A percentile compares a stretch with the other conserved stretches of the same genome.
phyloP scores from a whole-genome alignment of 768 basidiomycete species.

The Xerocomus spinulosus region DNA sequence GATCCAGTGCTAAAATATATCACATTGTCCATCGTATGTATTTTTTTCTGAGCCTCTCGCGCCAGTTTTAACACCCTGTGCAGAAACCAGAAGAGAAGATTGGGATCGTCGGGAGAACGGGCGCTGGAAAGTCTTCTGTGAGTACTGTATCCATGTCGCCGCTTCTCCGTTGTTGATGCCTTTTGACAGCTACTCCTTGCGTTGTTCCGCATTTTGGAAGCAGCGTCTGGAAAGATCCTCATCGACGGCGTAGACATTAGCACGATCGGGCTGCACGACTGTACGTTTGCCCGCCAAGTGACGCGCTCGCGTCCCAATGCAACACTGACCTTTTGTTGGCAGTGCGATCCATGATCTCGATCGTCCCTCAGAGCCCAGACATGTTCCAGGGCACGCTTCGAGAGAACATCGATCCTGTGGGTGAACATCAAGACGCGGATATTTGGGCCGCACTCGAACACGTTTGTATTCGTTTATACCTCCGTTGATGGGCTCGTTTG shows the following conservation, averaged over 20 bases:
- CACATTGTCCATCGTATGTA: constrained; percentile 58
- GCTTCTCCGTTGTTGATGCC: not conserved
- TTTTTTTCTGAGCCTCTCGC: constrained; percentile 1
- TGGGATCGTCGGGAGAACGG: constrained; percentile 85
- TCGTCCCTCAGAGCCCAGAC: constrained; percentile 79
- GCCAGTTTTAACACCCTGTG: too few relatives aligned
- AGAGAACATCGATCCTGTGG: constrained; percentile 87
- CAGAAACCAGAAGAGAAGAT: constrained; percentile 78
- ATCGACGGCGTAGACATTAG: constrained; percentile 78
- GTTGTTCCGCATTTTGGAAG: constrained; percentile 75
- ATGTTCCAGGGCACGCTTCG: constrained; percentile 70
- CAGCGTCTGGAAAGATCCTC: constrained; percentile 56
- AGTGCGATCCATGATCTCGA: constrained; percentile 75
- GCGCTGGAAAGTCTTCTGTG: constrained; percentile 74
- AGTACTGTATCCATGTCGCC: constrained; percentile 12
- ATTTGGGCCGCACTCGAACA: constrained; percentile 88
- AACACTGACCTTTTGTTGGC: not conserved
- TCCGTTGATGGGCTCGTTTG: not conserved
- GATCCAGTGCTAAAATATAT: constrained; percentile 79
- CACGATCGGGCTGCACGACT: constrained; percentile 67
- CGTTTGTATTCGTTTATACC: constrained; percentile 19
- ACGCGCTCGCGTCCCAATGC: too few relatives aligned
- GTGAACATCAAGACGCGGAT: constrained; percentile 65
- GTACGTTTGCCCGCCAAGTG: constrained; percentile 4
- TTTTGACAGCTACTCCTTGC: constrained; percentile 55